A percentile compares a stretch with the other conserved stretches of the same genome.
These are phyloP conservation scores for Phytophthora brassicae DNA, from an alignment of 352 stramenopile genomes.

Conservation along the genomic window DNA sequence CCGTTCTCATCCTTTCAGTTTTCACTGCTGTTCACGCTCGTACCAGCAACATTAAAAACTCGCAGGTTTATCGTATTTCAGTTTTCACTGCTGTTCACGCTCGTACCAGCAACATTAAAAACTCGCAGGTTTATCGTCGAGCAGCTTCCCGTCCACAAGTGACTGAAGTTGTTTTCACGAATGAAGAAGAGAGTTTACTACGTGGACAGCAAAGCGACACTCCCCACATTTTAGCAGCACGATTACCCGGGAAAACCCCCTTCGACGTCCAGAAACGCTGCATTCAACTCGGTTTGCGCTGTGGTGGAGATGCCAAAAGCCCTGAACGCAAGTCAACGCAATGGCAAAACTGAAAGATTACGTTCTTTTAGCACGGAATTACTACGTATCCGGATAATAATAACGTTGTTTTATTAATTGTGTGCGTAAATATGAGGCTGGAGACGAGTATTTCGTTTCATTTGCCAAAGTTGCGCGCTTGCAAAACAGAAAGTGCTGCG, in stretches of 20 bases:
- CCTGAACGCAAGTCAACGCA: conserved; percentile 48
- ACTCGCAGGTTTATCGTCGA: conserved; percentile 22
- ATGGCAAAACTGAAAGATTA: conserved; percentile 37
- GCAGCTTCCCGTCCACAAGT: conserved; percentile 20
- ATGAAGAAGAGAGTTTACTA: conserved; percentile 56
- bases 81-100: conserved; percentile 4
- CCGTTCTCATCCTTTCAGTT: not conserved
- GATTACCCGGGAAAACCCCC: conserved; percentile 36
- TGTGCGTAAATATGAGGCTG: too few relatives aligned
- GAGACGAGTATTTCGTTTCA: not conserved
- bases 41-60: conserved; percentile 25
- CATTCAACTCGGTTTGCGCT: conserved; percentile 56
- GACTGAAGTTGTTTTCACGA: conserved; percentile 43
- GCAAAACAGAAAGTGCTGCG: conserved; percentile 46
- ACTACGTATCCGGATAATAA: too few relatives aligned
- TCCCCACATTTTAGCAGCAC: conserved; percentile 33
- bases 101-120: conserved; percentile 28
- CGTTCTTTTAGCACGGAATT: too few relatives aligned
- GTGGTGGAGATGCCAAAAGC: conserved; percentile 30
- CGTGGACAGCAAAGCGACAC: conserved; percentile 43
- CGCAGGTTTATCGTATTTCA: conserved; percentile 20
- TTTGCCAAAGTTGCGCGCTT: conserved; percentile 53
- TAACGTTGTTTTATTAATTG: too few relatives aligned
- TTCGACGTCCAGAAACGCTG: conserved; percentile 54
- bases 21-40: conserved; percentile 11